Evolutionary conservation across 495 filamentous ascomycete species (phyloP), one percentile per base, ranked within the genome.

Genomic region (Alectoria sarmentosa): DNA sequence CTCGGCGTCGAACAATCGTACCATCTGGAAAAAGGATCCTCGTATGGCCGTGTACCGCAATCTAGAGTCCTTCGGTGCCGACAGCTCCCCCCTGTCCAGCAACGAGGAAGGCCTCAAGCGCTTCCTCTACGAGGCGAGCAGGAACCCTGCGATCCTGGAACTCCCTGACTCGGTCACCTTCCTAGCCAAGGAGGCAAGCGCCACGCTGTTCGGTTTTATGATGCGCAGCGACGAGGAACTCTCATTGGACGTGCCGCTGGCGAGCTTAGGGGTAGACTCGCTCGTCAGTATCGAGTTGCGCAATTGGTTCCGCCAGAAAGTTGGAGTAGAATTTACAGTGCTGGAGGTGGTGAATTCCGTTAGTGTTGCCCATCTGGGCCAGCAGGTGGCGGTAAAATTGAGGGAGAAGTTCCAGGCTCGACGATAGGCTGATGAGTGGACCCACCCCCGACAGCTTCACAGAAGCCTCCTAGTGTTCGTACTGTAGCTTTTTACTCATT

Each of bases 201-300:
- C 70, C n/a, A 75, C 66, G 70, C 62, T 80, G 2, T 74, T 66
- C 54, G 71, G 69, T 14, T 68, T 78, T n/a, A 71, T 79, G 23
- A 68, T 77, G 17, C 74, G 76, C 15, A 69, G 76, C 13, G 69
- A 75, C 11, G 76, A 77, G 4, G 79, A 80, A 4, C 52, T 82
- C 3, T 73, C 80, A 56, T 67, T 72, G 2, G 65, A 67, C 8
- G 64, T 72, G 42, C 69, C 70, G 0, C 64, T 81, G 44, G 69
- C 72, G 1, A 70, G 73, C 37, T 62, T 75, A 9, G 73, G 75
- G 4, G 69, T 82, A 36, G 80, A 83, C 59, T 80, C 77, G 0
- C 69, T 82, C 15, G 73, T 82, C 9, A 73, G 76, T 7, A 77
- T 83, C 64, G 80, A 82, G 62, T 69, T 83, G 54, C 70, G 78